Evolutionary conservation across 352 stramenopile species (phyloP), one percentile per base, ranked within the genome.

Genomic region (Peronospora destructor): DNA sequence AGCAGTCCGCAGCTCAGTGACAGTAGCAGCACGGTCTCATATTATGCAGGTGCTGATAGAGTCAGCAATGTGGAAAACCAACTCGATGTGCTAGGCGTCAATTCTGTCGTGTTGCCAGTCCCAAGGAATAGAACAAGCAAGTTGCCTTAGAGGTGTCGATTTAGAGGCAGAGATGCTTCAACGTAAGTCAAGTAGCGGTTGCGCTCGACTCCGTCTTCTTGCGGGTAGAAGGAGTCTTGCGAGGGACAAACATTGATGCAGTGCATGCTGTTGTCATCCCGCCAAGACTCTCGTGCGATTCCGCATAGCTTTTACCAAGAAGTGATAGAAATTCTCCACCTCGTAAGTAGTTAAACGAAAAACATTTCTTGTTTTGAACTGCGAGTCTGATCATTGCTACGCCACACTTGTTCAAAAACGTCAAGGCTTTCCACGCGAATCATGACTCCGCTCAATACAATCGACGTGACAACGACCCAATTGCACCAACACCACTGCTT

Each of bases 1-100:
- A 72, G 52, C 43, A 65, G 59, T 42, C 35, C 46, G 9, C 39
- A 19, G 13, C 19, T 32, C 9, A 69, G 53, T 51, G 53, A 60
- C 34, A 51, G 45, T 13, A 62, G 64, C 9, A 65, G 57, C 14
- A 14, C 34, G 11, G 26, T 49, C 2, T 71, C 57, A n/a, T 66
- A 52, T 5, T 53, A 53, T 39, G 39, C 40, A n/a, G 52, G 30
- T 21, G 49, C 26, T 2, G 61, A 64, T 30, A 57, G 56, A 9
- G 32, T 17, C 19, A 26, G 29, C 19, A 63, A 65, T 29, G 11
- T 17, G 17, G 38, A 59, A 21, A 53, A 50, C n/a, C 21, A 53
- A 39, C 16, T 9, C 2, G 48, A 60, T 14, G 11, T 23, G 6
- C 6, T 65, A 33, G 61, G 59, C n/a, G 16, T 36, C 9, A 51